Percentiles rank a stretch among this genome's conserved stretches.
phyloP scores from a whole-genome alignment of 306 rosid species.

The Argentina anserina region DNA sequence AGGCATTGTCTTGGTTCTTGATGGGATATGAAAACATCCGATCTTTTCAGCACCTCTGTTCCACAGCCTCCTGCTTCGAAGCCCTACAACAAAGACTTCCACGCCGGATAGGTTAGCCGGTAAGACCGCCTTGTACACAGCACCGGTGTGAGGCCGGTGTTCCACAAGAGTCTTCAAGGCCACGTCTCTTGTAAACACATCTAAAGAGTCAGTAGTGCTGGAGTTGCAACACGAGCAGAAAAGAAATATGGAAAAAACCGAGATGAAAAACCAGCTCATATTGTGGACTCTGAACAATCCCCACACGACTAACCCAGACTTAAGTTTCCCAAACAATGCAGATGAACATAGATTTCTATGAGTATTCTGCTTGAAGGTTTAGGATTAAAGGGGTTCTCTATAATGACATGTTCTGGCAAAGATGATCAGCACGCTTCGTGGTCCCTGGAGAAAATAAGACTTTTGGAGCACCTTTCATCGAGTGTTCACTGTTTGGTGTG shows the following conservation, averaged over 20 bases:
- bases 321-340: not conserved
- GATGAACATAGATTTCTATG: not conserved
- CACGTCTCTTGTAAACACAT: conserved; percentile 50
- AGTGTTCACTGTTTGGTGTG: not conserved
- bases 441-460: conserved; percentile 27
- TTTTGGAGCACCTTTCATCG: conserved; percentile 16
- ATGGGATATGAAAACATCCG: conserved; percentile 60
- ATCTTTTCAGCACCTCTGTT: conserved; percentile 69
- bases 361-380: not conserved
- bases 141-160: conserved; percentile 62
- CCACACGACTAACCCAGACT: conserved; percentile 6
- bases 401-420: conserved; percentile 23
- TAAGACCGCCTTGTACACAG: conserved; percentile 50
- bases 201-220: conserved; percentile 43
- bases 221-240: conserved; percentile 42
- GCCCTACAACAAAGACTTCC: conserved; percentile 56
- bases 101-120: conserved; percentile 67
- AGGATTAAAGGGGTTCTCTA: conserved; percentile 5
- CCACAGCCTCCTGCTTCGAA: conserved; percentile 73
- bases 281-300: conserved; percentile 18
- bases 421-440: conserved; percentile 37
- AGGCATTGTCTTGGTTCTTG: conserved; percentile 64
- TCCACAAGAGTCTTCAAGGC: conserved; percentile 46
- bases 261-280: conserved; percentile 36
- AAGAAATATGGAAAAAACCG: conserved; percentile 23